Percentiles rank a stretch among this genome's conserved stretches.
phyloP scores from a whole-genome alignment of 2,329 filamentous ascomycete genomes.

The Tolypocladium pustulatum region DNA sequence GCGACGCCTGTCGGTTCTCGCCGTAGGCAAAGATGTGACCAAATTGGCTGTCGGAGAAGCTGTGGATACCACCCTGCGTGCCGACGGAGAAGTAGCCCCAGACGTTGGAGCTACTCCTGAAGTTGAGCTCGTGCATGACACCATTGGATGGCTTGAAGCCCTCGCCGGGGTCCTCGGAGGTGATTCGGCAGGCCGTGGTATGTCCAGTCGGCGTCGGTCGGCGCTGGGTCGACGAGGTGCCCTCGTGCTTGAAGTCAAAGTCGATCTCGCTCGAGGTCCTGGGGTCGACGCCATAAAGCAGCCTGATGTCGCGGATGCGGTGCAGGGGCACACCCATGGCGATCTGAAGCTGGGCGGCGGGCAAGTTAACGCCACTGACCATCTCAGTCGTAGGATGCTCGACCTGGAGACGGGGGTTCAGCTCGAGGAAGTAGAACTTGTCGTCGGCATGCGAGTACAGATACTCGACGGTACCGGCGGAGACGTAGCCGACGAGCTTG shows the following conservation, averaged over 20 bases:
- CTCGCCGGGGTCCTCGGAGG: slow-evolving; percentile 95
- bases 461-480: slow-evolving; percentile 96
- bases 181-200: slow-evolving; percentile 97
- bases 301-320: slow-evolving; percentile 88
- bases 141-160: slow-evolving; percentile 99
- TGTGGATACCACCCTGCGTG: slow-evolving; percentile 94
- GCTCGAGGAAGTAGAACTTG: slow-evolving; percentile 98
- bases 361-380: slow-evolving; percentile 95
- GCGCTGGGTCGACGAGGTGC: slow-evolving; percentile 70
- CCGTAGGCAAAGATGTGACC: slow-evolving; percentile 99
- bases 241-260: slow-evolving; percentile 87
- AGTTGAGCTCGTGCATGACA: slow-evolving; percentile 98
- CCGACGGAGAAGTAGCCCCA: slow-evolving; percentile 99
- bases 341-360: slow-evolving; percentile 94
- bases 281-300: slow-evolving; percentile 92
- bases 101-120: slow-evolving; percentile 95
- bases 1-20: slow-evolving; percentile 88
- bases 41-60: slow-evolving; percentile 97
- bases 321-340: slow-evolving; percentile 97
- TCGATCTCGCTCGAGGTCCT: slow-evolving; percentile 81
- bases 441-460: slow-evolving; percentile 96
- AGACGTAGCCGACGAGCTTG: slow-evolving; percentile 93
- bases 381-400: slow-evolving; percentile 99
- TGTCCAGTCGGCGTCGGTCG: slow-evolving; percentile 90
- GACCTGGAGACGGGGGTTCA: slow-evolving; percentile 98